Conservation (phyloP, 192 early-diverging fungal genomes). For the Geranomyces michiganensis region DNA sequence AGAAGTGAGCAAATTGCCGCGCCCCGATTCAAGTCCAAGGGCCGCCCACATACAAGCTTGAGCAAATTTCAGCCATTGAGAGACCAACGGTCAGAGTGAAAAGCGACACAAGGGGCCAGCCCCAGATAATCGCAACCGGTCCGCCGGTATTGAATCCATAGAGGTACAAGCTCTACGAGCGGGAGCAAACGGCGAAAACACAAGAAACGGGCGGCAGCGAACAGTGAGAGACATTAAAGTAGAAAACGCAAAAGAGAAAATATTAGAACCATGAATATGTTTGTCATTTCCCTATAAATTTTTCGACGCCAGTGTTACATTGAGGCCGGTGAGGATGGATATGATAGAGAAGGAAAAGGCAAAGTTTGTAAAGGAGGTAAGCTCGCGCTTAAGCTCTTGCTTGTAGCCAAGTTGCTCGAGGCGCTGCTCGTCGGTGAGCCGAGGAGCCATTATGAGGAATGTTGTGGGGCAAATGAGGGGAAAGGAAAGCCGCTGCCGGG, state of each 20-base stretch:
- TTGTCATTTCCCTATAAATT: background rate
- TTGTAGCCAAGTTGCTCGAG: conserved; percentile 38
- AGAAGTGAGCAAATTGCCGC: background rate
- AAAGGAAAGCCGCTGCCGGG: no score
- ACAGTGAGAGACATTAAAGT: background rate
- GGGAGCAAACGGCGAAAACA: background rate
- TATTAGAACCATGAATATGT: background rate
- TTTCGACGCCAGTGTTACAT: background rate
- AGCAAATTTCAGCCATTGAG: conserved; percentile 41
- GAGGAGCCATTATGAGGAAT: background rate
- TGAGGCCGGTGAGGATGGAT: conserved; percentile 23
- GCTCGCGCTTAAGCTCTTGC: conserved; percentile 16
- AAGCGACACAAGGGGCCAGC: conserved; percentile 31
- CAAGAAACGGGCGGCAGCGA: background rate
- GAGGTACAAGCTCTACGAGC: conserved; percentile 3
- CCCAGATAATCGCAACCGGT: conserved; percentile 33
- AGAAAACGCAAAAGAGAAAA: no score
- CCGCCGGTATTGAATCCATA: conserved; percentile 31
- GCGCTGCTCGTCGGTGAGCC: conserved; percentile 30
- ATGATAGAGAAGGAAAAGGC: conserved; percentile 29
- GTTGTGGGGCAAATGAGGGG: no score
- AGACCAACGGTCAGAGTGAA: conserved; percentile 31
- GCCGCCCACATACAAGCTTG: conserved; percentile 11
- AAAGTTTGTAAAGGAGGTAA: conserved; percentile 29
- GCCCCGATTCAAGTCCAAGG: background rate